A percentile compares a stretch with the other conserved stretches of the same genome.
Evolutionary conservation across 768 basidiomycete genomes (phyloP).

Genomic region (Butyriboletus loyo): DNA sequence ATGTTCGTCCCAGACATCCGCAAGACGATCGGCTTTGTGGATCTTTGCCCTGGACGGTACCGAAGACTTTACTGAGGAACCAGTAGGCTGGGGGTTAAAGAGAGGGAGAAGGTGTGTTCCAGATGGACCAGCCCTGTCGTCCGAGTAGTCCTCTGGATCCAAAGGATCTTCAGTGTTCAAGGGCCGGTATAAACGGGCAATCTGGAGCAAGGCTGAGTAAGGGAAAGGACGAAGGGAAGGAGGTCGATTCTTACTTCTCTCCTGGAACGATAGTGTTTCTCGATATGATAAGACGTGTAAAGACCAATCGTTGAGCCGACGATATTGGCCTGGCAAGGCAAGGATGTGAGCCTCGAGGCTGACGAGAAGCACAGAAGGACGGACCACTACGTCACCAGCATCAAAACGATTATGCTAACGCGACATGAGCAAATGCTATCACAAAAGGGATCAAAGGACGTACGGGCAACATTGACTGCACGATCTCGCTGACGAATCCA

Average conservation of each 20-base stretch:
- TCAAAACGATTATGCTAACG: constrained; percentile 69
- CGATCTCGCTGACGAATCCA: constrained; percentile 76
- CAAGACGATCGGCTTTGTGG: constrained; percentile 38
- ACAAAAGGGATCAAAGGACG: constrained; percentile 15
- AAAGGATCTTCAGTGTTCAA: constrained; percentile 50
- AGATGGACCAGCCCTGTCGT: constrained; percentile 42
- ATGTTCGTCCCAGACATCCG: constrained; percentile 73
- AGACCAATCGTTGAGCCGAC: constrained; percentile 71
- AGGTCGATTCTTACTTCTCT: constrained; percentile 54
- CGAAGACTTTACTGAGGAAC: constrained; percentile 18
- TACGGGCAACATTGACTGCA: constrained; percentile 76
- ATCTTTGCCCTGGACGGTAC: constrained; percentile 29
- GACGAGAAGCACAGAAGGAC: constrained; percentile 22
- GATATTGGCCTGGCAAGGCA: constrained; percentile 63
- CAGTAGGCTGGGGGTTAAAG: constrained; percentile 24
- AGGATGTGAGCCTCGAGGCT: constrained; percentile 10
- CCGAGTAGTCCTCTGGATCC: constrained; percentile 48
- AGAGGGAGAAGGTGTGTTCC: constrained; percentile 61
- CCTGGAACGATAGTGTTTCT: constrained; percentile 72
- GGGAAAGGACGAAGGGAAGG: not conserved
- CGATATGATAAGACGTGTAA: constrained; percentile 61
- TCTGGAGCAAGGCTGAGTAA: constrained; percentile 40
- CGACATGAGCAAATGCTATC: not conserved
- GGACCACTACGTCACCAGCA: constrained; percentile 66
- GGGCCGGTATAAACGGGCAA: constrained; percentile 74